phyloP scores from a whole-genome alignment of 257 asterid genomes.

The Craterostigma plantagineum region DNA sequence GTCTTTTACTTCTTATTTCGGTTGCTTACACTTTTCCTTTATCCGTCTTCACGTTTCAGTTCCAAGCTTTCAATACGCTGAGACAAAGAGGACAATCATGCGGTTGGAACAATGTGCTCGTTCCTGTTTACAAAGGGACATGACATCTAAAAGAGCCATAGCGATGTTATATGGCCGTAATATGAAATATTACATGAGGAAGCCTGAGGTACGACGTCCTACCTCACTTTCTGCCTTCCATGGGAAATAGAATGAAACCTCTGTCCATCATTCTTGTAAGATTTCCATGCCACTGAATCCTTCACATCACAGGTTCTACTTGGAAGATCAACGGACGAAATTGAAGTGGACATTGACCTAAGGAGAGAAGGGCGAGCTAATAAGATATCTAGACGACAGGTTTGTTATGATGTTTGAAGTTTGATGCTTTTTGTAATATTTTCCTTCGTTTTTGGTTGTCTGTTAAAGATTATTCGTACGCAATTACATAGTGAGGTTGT shows the following conservation, averaged over 20 bases:
- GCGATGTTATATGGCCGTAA: slow-evolving; percentile 81
- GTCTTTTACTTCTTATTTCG: slow-evolving; percentile 5
- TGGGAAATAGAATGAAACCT: neutral
- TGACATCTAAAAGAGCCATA: slow-evolving; percentile 63
- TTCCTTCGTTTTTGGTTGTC: neutral
- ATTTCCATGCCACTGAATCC: neutral
- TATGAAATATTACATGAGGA: slow-evolving; percentile 56
- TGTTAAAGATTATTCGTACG: neutral
- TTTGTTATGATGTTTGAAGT: no score
- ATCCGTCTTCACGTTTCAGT: slow-evolving; percentile 17
- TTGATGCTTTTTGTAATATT: no score
- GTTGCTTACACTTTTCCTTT: slow-evolving; percentile 3
- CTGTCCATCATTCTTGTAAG: no score
- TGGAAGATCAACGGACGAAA: slow-evolving; percentile 92
- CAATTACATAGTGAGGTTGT: no score
- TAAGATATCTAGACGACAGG: slow-evolving; percentile 94
- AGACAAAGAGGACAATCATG: slow-evolving; percentile 56
- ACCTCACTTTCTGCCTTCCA: slow-evolving; percentile 7
- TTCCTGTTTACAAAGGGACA: slow-evolving; percentile 47
- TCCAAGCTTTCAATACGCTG: slow-evolving; percentile 50
- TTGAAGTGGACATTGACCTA: slow-evolving; percentile 77
- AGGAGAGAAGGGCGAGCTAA: slow-evolving; percentile 91
- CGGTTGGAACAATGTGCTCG: slow-evolving; percentile 74
- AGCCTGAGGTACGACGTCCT: slow-evolving; percentile 39
- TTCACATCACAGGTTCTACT: slow-evolving; percentile 45